phyloP scores from a whole-genome alignment of 169 alveolate species.

The Plasmodium gaboni region DNA sequence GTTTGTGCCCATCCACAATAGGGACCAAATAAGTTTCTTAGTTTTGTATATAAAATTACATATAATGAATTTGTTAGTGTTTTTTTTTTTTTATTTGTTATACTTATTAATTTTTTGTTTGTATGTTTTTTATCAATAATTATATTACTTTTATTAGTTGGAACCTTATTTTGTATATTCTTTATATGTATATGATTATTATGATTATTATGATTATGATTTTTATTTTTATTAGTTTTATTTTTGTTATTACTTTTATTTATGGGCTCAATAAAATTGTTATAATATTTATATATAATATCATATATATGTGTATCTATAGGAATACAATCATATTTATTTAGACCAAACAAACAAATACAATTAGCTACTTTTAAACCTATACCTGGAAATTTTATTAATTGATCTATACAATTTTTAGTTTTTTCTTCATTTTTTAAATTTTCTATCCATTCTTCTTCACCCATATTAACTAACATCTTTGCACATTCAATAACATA shows the following conservation, averaged over 20 bases:
- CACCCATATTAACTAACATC: constrained; percentile 59
- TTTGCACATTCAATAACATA: constrained; percentile 77
- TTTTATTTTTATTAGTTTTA: not conserved
- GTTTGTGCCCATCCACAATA: constrained; percentile 78
- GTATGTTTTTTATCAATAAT: not conserved
- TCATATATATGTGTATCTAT: constrained; percentile 93
- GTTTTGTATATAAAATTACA: constrained; percentile 27
- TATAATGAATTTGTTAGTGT: constrained; percentile 50
- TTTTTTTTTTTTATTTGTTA: constrained; percentile 17
- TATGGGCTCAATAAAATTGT: constrained; percentile 13
- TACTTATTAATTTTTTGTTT: not conserved
- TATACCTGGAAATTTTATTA: constrained; percentile 87
- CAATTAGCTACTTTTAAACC: constrained; percentile 96
- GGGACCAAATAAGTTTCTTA: constrained; percentile 61
- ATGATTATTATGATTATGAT: not conserved
- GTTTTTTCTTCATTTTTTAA: constrained; percentile 66
- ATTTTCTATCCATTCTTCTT: constrained; percentile 74
- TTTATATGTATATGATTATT: not conserved
- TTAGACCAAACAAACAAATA: constrained; percentile 89
- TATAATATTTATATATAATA: constrained; percentile 59
- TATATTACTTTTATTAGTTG: not conserved
- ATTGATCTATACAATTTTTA: constrained; percentile 34
- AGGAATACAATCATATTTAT: constrained; percentile 88
- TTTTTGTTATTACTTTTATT: not conserved
- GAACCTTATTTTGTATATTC: not conserved